Evolutionary conservation across 257 asterid genomes (phyloP).

Genomic region (Penstemon barbatus): DNA sequence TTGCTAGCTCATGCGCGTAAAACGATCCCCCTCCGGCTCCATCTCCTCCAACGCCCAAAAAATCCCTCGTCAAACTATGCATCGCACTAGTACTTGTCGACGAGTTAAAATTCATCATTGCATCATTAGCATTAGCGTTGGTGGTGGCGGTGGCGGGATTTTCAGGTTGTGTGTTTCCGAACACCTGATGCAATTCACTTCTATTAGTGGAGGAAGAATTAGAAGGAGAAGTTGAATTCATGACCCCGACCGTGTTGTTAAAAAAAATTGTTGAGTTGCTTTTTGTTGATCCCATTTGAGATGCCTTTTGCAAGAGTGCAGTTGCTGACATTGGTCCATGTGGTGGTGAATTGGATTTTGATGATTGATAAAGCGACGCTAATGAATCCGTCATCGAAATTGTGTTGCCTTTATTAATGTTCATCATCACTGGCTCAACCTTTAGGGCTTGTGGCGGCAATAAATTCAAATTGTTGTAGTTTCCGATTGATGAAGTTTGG

Average conservation of each 20-base stretch:
- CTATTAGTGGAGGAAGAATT: slow-evolving; percentile 47
- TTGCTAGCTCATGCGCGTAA: slow-evolving; percentile 61
- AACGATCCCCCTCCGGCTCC: slow-evolving; percentile 53
- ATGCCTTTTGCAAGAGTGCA: slow-evolving; percentile 82
- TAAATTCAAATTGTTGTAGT: slow-evolving; percentile 41
- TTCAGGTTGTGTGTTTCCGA: slow-evolving; percentile 35
- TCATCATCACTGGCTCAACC: slow-evolving; percentile 36
- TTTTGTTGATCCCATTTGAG: slow-evolving; percentile 80
- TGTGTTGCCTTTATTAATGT: slow-evolving; percentile 14
- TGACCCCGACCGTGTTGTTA: slow-evolving; percentile 52
- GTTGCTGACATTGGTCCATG: slow-evolving; percentile 75
- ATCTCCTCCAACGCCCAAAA: slow-evolving; percentile 79
- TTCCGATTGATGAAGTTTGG: slow-evolving; percentile 36
- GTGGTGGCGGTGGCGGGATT: slow-evolving; percentile 18
- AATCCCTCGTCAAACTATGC: slow-evolving; percentile 62
- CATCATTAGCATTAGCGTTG: slow-evolving; percentile 20
- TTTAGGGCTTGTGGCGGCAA: slow-evolving; percentile 32
- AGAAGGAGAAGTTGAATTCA: slow-evolving; percentile 50
- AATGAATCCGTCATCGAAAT: slow-evolving; percentile 41
- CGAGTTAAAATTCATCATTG: slow-evolving; percentile 41
- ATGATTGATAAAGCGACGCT: slow-evolving; percentile 41
- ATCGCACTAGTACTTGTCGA: slow-evolving; percentile 20
- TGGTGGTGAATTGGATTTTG: slow-evolving; percentile 36
- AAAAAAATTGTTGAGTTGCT: slow-evolving; percentile 53
- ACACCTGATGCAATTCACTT: slow-evolving; percentile 49